Evolutionary conservation across 2,329 filamentous ascomycete genomes (phyloP).

Genomic region (Colletotrichum liaoningense): DNA sequence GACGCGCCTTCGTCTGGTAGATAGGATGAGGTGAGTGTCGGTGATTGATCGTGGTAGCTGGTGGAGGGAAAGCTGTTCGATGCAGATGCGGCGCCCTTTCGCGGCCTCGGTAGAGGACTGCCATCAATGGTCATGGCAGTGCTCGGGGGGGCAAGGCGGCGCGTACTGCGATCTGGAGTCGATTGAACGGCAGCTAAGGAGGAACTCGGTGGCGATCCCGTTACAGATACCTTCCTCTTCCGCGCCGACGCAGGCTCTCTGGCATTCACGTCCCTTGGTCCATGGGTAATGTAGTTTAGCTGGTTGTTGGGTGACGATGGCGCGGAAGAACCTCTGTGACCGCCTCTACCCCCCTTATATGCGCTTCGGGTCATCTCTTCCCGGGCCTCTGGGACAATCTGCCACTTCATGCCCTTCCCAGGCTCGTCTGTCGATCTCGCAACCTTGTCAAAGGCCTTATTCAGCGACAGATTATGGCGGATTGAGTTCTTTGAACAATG

Average conservation of each 20-base stretch:
- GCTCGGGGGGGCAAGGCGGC: conserved; percentile 40
- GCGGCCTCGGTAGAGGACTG: conserved; percentile 70
- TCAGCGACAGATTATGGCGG: conserved; percentile 93
- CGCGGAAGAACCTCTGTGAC: conserved; percentile 75
- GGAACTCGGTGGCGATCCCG: conserved; percentile 63
- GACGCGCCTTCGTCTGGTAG: conserved; percentile 69
- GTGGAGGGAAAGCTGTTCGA: conserved; percentile 60
- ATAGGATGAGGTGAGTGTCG: conserved; percentile 71
- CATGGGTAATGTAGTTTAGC: conserved; percentile 70
- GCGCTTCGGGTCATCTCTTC: conserved; percentile 89
- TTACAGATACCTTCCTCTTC: conserved; percentile 67
- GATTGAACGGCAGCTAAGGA: conserved; percentile 63
- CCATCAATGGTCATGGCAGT: conserved; percentile 63
- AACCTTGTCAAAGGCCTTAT: conserved; percentile 94
- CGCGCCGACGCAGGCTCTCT: conserved; percentile 63
- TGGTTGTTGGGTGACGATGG: conserved; percentile 75
- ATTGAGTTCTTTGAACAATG: conserved; percentile 80
- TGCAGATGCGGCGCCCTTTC: conserved; percentile 57
- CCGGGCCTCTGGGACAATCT: conserved; percentile 84
- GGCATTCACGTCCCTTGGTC: conserved; percentile 65
- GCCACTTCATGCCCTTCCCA: conserved; percentile 99
- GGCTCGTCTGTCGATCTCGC: conserved; percentile 93
- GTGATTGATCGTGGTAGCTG: conserved; percentile 68
- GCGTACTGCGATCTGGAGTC: conserved; percentile 66
- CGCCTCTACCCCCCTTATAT: conserved; percentile 70